phyloP scores from a whole-genome alignment of 2,329 filamentous ascomycete species.

The Arachnopeziza araneosa region DNA sequence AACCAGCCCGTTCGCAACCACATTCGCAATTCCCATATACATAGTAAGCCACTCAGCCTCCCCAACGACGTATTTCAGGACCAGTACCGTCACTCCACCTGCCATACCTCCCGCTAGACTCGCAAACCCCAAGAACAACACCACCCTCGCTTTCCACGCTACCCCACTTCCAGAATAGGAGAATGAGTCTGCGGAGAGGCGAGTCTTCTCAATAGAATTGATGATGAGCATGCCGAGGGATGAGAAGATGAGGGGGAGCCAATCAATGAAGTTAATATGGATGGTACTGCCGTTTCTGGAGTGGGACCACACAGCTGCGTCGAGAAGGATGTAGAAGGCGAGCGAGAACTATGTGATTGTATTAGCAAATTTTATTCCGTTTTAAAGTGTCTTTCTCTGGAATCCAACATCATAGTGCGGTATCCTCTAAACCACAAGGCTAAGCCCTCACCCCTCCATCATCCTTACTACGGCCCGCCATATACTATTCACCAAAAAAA shows the following conservation, averaged over 20 bases:
- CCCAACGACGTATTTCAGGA: slow-evolving; percentile 58
- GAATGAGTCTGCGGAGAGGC: slow-evolving; percentile 58
- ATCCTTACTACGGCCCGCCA: neutral
- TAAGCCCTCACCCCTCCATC: neutral
- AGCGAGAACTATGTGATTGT: slow-evolving; percentile 50
- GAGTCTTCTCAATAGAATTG: slow-evolving; percentile 63
- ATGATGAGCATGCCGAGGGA: slow-evolving; percentile 65
- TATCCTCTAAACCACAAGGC: neutral
- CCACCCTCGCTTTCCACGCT: slow-evolving; percentile 63
- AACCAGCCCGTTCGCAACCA: slow-evolving; percentile 59
- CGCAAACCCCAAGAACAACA: slow-evolving; percentile 62
- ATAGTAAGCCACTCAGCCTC: slow-evolving; percentile 54
- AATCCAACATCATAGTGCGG: neutral
- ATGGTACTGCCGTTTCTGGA: slow-evolving; percentile 54
- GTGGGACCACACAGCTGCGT: slow-evolving; percentile 62
- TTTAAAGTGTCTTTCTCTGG: neutral
- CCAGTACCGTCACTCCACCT: slow-evolving; percentile 62
- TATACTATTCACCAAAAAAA: neutral
- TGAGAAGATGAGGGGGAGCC: slow-evolving; percentile 63
- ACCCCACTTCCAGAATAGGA: slow-evolving; percentile 58
- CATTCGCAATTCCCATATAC: slow-evolving; percentile 60
- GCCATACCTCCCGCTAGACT: slow-evolving; percentile 62
- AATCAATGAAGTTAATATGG: slow-evolving; percentile 64
- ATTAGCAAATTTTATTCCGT: slow-evolving; percentile 4
- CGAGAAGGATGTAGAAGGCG: slow-evolving; percentile 64